Evolutionary conservation across 441 rosid genomes (phyloP), one percentile per base, ranked within the genome.

Genomic region (Gossypium davidsonii): DNA sequence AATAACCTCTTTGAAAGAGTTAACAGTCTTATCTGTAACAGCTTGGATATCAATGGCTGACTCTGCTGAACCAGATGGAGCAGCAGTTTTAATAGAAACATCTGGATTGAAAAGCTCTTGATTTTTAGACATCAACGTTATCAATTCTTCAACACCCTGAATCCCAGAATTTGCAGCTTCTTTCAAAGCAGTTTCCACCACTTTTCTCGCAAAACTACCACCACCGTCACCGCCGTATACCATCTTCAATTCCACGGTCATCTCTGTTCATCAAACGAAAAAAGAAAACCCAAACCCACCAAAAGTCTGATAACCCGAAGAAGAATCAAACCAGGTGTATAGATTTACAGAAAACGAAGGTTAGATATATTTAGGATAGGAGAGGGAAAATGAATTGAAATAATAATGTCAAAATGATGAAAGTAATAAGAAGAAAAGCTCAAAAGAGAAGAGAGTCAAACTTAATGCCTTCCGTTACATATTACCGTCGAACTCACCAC

Each of bases 91-190:
- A 20, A 66, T 44, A 6, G 70, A 3, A 44, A 52, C 70, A 21
- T 66, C 56, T 2, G 7, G 56, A 46, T 44, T 46, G 70, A 12
- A 66, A 46, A 66, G 37, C 0, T 31, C 81, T 17, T 84, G 88
- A 28, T 72, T 81, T 70, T 84, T 82, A 42, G 85, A 81, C 12
- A 89, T 77, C 48, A 93, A 67, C 53, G 83, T 81, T 0, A 91
- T 85, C 61, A 93, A 79, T 73, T 93, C 88, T 63, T 91, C 94
- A 1, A 91, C 96, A 76, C 92, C 88, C 71, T 86, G 89, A 78
- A 91, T 88, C 71, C 97, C 96, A 0, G 91, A 91, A 20, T 91
- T 69, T 0, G 96, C 90, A 0, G 96, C 98, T 70, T 90, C 96
- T 21, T 78, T 80, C 2, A 93, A 78, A n/a, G 92, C 86, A n/a